These are phyloP conservation scores for Naganishia antarctica DNA, from an alignment of 768 basidiomycete species.

Conservation along the genomic window DNA sequence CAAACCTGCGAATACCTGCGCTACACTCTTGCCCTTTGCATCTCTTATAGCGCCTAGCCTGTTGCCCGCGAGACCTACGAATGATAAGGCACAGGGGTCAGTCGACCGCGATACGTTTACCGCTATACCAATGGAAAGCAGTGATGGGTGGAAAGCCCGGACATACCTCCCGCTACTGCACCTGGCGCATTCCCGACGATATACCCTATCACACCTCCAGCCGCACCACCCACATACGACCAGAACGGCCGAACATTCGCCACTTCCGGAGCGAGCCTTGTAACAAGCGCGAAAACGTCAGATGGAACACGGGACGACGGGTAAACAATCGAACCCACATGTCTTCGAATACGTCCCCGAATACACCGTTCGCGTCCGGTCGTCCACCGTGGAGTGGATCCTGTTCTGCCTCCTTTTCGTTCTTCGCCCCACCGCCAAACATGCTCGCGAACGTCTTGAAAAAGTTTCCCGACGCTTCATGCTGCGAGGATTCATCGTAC, in stretches of 20 bases:
- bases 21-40: slow-evolving; percentile 88
- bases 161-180: slow-evolving; percentile 66
- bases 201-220: slow-evolving; percentile 60
- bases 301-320: too few species aligned
- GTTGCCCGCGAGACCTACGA: slow-evolving; percentile 65
- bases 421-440: slow-evolving; percentile 55
- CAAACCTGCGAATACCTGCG: slow-evolving; percentile 74
- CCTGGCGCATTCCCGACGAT: slow-evolving; percentile 77
- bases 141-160: too few species aligned
- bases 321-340: slow-evolving; percentile 51
- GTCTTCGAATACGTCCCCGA: slow-evolving; percentile 88
- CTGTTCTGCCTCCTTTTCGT: slow-evolving; percentile 20
- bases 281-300: not conserved
- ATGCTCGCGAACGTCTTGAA: slow-evolving; percentile 70
- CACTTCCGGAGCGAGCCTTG: slow-evolving; percentile 48
- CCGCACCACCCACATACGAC: slow-evolving; percentile 44
- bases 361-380: slow-evolving; percentile 74
- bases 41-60: slow-evolving; percentile 85
- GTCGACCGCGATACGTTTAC: too few species aligned
- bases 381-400: slow-evolving; percentile 39
- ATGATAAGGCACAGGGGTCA: not conserved
- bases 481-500: slow-evolving; percentile 33
- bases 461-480: slow-evolving; percentile 63
- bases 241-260: slow-evolving; percentile 47
- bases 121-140: too few species aligned